Evolutionary conservation across 352 stramenopile species (phyloP), one percentile per base, ranked within the genome.

Genomic region (Phytophthora podocarpi): DNA sequence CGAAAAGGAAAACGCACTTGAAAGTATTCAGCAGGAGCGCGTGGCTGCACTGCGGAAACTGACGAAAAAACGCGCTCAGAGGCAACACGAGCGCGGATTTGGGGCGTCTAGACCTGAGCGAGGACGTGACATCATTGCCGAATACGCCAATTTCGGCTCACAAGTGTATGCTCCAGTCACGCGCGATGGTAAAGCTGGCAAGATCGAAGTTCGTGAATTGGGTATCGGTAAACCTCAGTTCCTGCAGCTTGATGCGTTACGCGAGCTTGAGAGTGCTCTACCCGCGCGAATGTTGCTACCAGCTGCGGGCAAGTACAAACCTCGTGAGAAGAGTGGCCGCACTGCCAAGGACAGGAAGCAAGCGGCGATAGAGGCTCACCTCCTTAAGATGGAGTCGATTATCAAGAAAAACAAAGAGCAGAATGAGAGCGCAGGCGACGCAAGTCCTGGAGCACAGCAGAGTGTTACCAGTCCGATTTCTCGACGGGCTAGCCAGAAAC

Each of bases 1-100:
- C 36, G 71, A 91, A 27, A 89, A 96, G 47, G 80, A 97, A 65
- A 83, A 89, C 58, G 56, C 72, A 1, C 52, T 95, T 31, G 78
- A 90, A 37, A 70, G 74, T 13, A 95, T 97, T 45, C 89, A 97
- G 37, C 85, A 93, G 27, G 74, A 95, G 50, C 78, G 93, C 18
- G 90, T 98, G 34, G 78, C 85, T 49, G 87, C 85, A n/a, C 73
- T 98, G 21, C 75, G 95, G 16, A 97, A 97, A 70, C 82, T 98
- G 12, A 89, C 87, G 1, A 97, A 97, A 64, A 85, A 90, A 47
- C 74, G 93, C 9, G 79, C 87, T 48, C 70, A 85, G 40, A 66
- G 74, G 9, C 75, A 88, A 39, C 53, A 56, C 4, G 58, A 59
- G n/a, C 47, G 56, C 2, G 52, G 53, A 34, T 59, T 47, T 50